Base-by-base conservation (phyloP, 1,139 yeast species). In the Protomyces inouyei region DNA sequence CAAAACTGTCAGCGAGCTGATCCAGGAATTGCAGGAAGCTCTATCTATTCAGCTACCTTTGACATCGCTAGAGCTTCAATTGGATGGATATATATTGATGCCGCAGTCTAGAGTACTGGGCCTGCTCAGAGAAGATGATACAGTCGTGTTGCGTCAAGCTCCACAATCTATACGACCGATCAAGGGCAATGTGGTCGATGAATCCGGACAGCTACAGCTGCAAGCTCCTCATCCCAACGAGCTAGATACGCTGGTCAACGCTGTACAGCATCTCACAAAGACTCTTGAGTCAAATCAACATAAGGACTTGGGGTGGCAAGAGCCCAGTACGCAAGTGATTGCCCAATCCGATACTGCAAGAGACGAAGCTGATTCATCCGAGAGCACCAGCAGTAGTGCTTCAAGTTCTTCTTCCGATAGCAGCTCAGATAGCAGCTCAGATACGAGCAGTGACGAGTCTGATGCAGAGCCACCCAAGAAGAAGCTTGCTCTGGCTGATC, bases 91-190 rank as follows among this genome's bases (percentile, higher is more conserved):
- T 38, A 51, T 18, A 12, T 25, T 57, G 43, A 51, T 55, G n/a
- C 55, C 55, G 25, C 61, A 55, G 25, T 57, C 61, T 8, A 43
- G 61, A 21, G 52, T 57, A 12, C 43, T 36, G 21, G 61, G 61
- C 18, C 51, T 57, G 35, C 40, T 57, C 3, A 55, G 55, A 9
- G 55, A 57, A 6, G 61, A 55, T 14, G 61, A 57, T 35, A 36
- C 37, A 21, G n/a, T 57, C 8, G 32, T 28, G 8, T 6, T 28
- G 32, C 32, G 8, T 28, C 32, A 28, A 28, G 32, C 32, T 28
- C 32, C 3, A 4, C 32, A 28, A 6, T 4, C 32, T 28, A 6
- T 6, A 28, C 32, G 8, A 6, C 8, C 32, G 9, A 28, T 28
- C 32, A 6, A 28, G 32, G 8, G 32, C 32, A 28, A 28, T 3